Base-by-base conservation (phyloP, 2,329 filamentous ascomycete species). In the Colletotrichum higginsianum region DNA sequence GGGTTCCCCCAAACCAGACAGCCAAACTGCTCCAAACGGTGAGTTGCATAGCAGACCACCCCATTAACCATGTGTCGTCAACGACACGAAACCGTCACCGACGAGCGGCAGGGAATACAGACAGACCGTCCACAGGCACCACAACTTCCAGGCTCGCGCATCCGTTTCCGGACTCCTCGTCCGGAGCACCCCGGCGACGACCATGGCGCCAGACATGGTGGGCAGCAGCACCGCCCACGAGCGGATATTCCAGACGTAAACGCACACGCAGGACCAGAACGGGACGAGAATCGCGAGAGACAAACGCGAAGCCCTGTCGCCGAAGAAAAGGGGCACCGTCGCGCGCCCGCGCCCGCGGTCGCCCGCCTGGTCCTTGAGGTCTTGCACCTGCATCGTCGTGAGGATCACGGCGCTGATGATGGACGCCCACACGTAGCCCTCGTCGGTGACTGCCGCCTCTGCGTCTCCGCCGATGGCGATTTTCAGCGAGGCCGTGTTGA, bases 311-410 rank as follows among this genome's bases (percentile, higher is more conserved):
- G 40, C 64, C 52, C 35, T 53, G 40, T 80, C 77, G 11, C 78
- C 77, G 42, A 78, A 77, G 9, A 76, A 55, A 16, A 80, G 68
- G 18, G 78, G 78, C 13, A 78, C 69, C 4, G 78, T 79, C 35
- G 62, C 69, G 4, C 79, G 75, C 2, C 75, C 76, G 26, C 78
- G 71, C 11, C 74, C 76, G 23, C 57, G 71, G 57, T 80, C 79
- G 1, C 78, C 78, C 13, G 75, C 76, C 57, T 75, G 61, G 53
- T 77, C 79, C 44, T 71, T 71, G 42, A 71, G 68, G 57, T 80
- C 79, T 53, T 80, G 78, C 4, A 75, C 75, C 26, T 79, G 77
- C 15, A 80, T 75, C 8, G 78, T 80, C 5, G 75, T 80, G 21
- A 75, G 65, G 47, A 79, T 72, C 11, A 78, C 72, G 38, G 66